Base-by-base conservation (phyloP, 1,139 yeast species). In the Lodderomyces metapsilosis region DNA sequence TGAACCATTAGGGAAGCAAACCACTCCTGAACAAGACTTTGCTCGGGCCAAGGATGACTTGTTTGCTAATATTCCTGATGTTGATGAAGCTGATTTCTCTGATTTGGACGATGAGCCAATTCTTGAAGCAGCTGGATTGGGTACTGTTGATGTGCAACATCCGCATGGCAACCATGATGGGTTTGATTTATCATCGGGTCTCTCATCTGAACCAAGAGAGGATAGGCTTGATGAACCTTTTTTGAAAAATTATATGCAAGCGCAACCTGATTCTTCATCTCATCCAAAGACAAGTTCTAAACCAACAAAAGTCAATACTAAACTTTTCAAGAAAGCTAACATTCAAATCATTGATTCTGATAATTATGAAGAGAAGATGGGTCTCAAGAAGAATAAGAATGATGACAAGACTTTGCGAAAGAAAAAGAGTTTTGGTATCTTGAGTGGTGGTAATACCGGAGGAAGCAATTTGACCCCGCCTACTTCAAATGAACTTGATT, bases 361-460 rank as follows among this genome's bases (percentile, higher is more conserved):
- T 33, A 49, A 47, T 32, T 45, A 45, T 13, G 39, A 44, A 21
- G 44, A 44, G 20, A 46, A 48, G 32, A 39, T 43, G 44, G 43
- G 55, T 24, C 31, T 52, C 10, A 36, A 40, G 25, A 41, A 22
- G 24, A 36, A 18, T 10, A 40, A 30, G 23, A 22, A 34, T 17
- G 13, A 32, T 13, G 24, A 17, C 16, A 28, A 30, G 13, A 23
- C 15, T 32, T 37, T 45, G 27, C 51, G 47, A 25, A 55, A 53
- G 37, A 60, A 58, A 50, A 60, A 60, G 43, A 55, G 62, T 5
- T 58, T 61, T 47, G 65, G 62, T 2, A 38, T 54, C 6, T 45
- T 59, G 12, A 17, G 38, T 12, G 18, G 32, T 15, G 32, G 32
- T 16, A 10, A 37, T 10, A 13, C n/a, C n/a, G n/a, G n/a, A n/a